Base-by-base conservation (phyloP, 495 filamentous ascomycete species). In the Hyphodiscus hymeniophilus region DNA sequence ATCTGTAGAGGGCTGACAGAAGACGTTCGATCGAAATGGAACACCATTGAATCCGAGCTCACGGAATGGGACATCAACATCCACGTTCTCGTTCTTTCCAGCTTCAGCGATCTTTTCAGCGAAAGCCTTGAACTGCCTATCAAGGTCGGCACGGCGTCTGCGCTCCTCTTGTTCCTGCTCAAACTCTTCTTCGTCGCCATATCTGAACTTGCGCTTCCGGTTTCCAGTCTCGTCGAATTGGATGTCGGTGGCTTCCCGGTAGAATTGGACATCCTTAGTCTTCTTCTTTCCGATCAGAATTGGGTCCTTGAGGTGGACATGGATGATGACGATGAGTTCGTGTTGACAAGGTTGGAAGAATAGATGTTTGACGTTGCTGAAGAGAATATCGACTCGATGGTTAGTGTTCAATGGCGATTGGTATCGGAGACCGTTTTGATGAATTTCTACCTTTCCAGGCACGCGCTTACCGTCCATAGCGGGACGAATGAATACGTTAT, bases 261-360 rank as follows among this genome's bases (percentile, higher is more conserved):
- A 95, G 71, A 99, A 99, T 62, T 99, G 94, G 0, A 99, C 83
- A 66, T 99, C 94, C 65, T 91, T 92, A 3, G 94, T 91, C 76
- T 97, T 97, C 72, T 91, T 89, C 76, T 96, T 97, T 31, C 92
- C 94, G 50, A 99, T 88, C 70, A 99, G 85, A 63, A 99, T 96
- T 6, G 94, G 94, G 41, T 96, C 94, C 65, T 94, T 94, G 32
- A 99, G 77, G 65, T 99, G 94, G 43, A 97, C 79, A 60, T 99
- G 94, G 52, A 99, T 97, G 56, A 99, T 84, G 48, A 99, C 94
- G 50, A 99, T 95, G 50, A 99, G 66, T 65, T 99, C 94, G 57
- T 94, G 87, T 42, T 84, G 82, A 58, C 85, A 96, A 28, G 94
- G 94, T 63, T 99, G 94, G 74, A 99, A 99, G 71, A 99, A 99